Evolutionary conservation across 331 rosid species (phyloP).

Genomic region (Rhamnella rubrinervis): DNA sequence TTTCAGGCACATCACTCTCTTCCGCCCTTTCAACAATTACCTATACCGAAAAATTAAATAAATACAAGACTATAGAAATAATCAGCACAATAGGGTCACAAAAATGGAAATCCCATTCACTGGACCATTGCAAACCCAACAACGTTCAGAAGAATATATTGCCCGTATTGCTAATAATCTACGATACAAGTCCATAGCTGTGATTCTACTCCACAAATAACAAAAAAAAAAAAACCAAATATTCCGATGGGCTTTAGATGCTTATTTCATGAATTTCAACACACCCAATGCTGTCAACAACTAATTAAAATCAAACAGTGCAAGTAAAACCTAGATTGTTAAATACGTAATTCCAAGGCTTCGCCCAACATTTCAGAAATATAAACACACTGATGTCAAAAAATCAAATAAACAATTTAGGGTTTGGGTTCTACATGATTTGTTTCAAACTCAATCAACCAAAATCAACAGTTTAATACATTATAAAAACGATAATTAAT

Average conservation of each 20-base stretch:
- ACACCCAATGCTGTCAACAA: not conserved
- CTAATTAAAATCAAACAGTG: not conserved
- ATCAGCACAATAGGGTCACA: not conserved
- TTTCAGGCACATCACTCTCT: constrained; percentile 80
- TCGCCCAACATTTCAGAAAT: not conserved
- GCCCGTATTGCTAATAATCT: not conserved
- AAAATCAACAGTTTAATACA: not conserved
- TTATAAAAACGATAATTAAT: not conserved
- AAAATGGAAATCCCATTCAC: not conserved
- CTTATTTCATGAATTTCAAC: not conserved
- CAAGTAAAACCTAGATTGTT: not conserved
- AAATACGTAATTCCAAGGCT: constrained; percentile 6
- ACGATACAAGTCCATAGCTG: not conserved
- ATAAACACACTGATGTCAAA: not conserved
- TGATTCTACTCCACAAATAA: constrained; percentile 1
- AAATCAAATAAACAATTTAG: not conserved
- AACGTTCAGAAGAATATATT: not conserved
- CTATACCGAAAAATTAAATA: constrained; percentile 29
- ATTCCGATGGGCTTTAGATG: not conserved
- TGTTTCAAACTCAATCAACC: too few relatives aligned
- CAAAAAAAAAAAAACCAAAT: not conserved
- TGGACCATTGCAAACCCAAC: not conserved
- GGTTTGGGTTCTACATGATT: not conserved
- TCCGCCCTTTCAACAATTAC: constrained; percentile 88
- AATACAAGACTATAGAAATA: too few relatives aligned